Conservation (phyloP, 2,329 filamentous ascomycete species). For the Cladophialophora yegresii region DNA sequence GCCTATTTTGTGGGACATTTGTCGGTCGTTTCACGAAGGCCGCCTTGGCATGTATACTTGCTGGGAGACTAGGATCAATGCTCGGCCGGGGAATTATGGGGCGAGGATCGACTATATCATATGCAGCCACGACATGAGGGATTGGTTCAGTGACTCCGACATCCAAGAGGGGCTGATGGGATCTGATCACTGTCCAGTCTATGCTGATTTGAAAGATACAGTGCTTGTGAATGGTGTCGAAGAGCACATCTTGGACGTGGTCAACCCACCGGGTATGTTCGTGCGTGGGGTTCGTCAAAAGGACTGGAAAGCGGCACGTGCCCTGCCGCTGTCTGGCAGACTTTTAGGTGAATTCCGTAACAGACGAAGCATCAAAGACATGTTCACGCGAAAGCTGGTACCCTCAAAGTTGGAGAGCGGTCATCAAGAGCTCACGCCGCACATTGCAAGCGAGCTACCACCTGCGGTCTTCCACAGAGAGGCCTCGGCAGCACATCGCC, state of each 20-base stretch:
- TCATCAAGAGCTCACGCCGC: not conserved
- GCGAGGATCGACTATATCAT: slow-evolving; percentile 92
- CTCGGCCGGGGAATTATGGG: slow-evolving; percentile 92
- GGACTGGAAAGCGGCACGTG: slow-evolving; percentile 67
- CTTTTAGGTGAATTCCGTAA: slow-evolving; percentile 76
- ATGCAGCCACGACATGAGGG: slow-evolving; percentile 74
- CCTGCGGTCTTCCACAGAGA: not conserved
- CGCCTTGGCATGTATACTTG: slow-evolving; percentile 44
- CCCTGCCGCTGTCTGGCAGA: slow-evolving; percentile 75
- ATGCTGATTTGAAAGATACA: too few relatives aligned
- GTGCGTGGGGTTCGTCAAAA: slow-evolving; percentile 63
- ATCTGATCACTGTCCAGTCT: too few relatives aligned
- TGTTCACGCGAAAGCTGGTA: slow-evolving; percentile 70
- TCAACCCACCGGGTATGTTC: slow-evolving; percentile 78
- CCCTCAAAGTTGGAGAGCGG: slow-evolving; percentile 21
- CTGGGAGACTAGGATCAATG: slow-evolving; percentile 70
- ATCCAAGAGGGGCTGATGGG: too few relatives aligned
- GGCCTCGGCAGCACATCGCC: not conserved
- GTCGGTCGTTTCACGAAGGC: slow-evolving; percentile 75
- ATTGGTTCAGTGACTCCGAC: slow-evolving; percentile 62
- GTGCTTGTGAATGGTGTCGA: slow-evolving; percentile 43
- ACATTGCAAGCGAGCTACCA: not conserved
- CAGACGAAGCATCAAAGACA: slow-evolving; percentile 69
- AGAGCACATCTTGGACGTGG: slow-evolving; percentile 65
- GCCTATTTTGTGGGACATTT: slow-evolving; percentile 80